Evolutionary conservation across 208 protist species (phyloP).

Genomic region (Crithidia mellificae): DNA sequence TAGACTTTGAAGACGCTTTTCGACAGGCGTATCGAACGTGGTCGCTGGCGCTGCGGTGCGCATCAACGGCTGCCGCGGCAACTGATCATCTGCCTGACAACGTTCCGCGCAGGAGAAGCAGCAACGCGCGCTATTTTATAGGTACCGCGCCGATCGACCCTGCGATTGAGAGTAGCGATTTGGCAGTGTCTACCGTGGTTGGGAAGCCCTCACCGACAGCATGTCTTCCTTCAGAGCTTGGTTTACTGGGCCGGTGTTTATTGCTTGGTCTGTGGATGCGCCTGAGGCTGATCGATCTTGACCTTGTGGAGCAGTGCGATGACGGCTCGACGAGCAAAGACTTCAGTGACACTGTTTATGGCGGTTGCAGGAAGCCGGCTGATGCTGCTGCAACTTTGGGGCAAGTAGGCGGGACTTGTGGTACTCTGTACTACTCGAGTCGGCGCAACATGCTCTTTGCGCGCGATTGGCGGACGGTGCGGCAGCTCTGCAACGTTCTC

Average conservation of each 20-base stretch:
- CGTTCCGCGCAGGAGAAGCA: not conserved
- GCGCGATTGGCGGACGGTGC: slow-evolving; percentile 22
- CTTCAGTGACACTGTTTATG: no score
- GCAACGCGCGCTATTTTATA: not conserved
- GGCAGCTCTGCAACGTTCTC: slow-evolving; percentile 11
- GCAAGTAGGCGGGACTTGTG: not conserved
- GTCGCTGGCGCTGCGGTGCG: slow-evolving; percentile 1
- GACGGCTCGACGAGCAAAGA: no score
- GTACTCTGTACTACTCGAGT: slow-evolving; percentile 27
- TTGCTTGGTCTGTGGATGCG: slow-evolving; percentile 28
- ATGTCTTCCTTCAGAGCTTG: no score
- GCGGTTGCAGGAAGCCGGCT: no score
- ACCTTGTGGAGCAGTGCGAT: slow-evolving; percentile 1
- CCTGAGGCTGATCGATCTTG: slow-evolving; percentile 13
- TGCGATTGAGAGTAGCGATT: no score
- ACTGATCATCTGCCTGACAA: not conserved
- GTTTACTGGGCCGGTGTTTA: slow-evolving; percentile 21
- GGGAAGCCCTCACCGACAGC: no score
- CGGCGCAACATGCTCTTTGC: slow-evolving; percentile 25
- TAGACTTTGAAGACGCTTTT: slow-evolving; percentile 22
- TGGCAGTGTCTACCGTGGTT: no score
- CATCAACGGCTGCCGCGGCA: not conserved
- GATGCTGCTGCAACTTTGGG: not conserved
- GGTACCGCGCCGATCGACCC: not conserved
- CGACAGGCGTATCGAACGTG: slow-evolving; percentile 5